These are phyloP conservation scores for Fraxinus sp. DNA, from an alignment of 305 asterid species.

Conservation along the genomic window DNA sequence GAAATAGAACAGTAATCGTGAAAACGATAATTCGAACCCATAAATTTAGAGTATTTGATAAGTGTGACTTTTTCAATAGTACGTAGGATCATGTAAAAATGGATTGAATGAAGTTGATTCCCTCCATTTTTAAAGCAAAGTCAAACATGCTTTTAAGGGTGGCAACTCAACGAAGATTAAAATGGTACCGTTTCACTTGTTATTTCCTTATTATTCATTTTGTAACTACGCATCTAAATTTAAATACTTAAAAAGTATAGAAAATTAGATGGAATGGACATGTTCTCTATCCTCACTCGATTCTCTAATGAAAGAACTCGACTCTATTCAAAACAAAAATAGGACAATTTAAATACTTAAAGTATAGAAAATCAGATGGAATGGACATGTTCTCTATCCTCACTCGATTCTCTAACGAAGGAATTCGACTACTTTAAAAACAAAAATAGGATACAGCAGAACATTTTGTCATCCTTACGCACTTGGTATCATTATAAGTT, in stretches of 20 bases:
- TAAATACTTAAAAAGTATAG: neutral
- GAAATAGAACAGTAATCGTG: too few species aligned
- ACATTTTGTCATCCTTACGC: neutral
- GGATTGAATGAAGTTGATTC: neutral
- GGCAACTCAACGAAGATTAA: neutral
- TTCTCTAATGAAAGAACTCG: too few species aligned
- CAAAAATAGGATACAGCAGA: neutral
- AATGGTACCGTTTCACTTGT: neutral
- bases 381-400: neutral
- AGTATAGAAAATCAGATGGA: neutral
- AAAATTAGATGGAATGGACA: too few species aligned
- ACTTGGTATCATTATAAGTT: neutral
- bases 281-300: too few species aligned
- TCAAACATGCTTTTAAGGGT: neutral
- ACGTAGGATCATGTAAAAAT: neutral
- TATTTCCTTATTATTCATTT: neutral
- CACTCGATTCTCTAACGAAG: neutral
- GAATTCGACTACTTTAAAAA: neutral
- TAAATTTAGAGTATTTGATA: too few species aligned
- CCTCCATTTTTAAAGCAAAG: neutral
- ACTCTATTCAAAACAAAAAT: neutral
- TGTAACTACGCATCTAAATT: too few species aligned
- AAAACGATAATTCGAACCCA: too few species aligned
- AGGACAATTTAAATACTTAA: neutral
- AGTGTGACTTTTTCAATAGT: neutral